Base-by-base conservation (phyloP, 441 rosid species). In the Populus hybrid region DNA sequence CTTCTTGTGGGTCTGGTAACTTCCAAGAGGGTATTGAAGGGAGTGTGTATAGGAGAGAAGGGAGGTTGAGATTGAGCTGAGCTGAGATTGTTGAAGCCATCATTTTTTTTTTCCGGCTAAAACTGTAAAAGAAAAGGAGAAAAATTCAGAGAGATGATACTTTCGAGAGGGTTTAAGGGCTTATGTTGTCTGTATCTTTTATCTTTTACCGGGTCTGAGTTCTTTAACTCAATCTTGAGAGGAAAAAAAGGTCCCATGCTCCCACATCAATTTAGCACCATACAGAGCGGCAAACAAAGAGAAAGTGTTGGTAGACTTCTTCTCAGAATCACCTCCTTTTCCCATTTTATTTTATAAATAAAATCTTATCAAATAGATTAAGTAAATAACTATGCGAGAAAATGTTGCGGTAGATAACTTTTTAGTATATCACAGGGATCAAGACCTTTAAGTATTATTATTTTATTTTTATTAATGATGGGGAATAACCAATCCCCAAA, bases 31-130 rank as follows among this genome's bases (percentile, higher is more conserved):
- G 86, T 68, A 76, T 70, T 75, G 4, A 77, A 21, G 53, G 79
- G 73, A 2, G 75, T 53, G 5, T 77, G 5, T 77, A 80, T 20
- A 76, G 87, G 40, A 77, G 81, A 84, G 77, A 70, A 42, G 84
- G 84, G 28, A 80, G 82, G 76, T 81, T 87, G 74, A 80, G 71
- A 53, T 32, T 67, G 77, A 78, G 77, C 67, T 67, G 78, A 78
- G 79, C 57, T 34, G 88, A 69, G 67, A 82, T 61, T 65, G 83
- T 74, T 64, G 85, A 66, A 28, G 81, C 84, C 82, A 87, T 81
- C 81, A 24, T 24, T 78, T 83, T 67, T 73, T 23, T 46, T 73
- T 12, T 28, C 2, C n/a, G 61, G n/a, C n/a, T 35, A 24, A 63
- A 69, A 61, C 32, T 35, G 65, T 2, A 74, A 72, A 11, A 71